A percentile compares a stretch with the other conserved stretches of the same genome.
These are phyloP conservation scores for Clonostachys rosea DNA, from an alignment of 2,329 filamentous ascomycete species.

Conservation along the genomic window DNA sequence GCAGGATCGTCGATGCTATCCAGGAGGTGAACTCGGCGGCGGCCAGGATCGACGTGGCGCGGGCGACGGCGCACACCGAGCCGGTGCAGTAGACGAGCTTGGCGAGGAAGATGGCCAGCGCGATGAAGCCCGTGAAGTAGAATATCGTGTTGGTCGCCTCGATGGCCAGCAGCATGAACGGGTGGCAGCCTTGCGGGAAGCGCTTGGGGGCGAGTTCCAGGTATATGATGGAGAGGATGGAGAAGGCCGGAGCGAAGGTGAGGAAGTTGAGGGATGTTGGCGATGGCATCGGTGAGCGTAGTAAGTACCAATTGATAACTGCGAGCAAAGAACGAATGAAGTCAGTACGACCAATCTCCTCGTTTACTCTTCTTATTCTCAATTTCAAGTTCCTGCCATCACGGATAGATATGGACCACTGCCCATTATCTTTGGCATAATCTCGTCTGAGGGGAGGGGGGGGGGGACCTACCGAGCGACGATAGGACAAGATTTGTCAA, in stretches of 20 bases:
- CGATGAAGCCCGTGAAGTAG: conserved; percentile 56
- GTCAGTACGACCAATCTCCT: no score
- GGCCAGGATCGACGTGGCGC: conserved; percentile 48
- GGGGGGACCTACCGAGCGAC: not conserved
- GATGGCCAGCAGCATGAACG: conserved; percentile 40
- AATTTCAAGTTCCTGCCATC: not conserved
- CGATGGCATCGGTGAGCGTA: conserved; percentile 46
- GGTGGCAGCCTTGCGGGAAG: conserved; percentile 37
- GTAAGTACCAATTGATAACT: conserved; percentile 59
- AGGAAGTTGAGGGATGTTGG: conserved; percentile 55
- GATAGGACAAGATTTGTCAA: not conserved
- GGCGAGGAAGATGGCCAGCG: conserved; percentile 51
- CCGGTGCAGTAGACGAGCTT: conserved; percentile 52
- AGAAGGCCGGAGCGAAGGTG: conserved; percentile 48
- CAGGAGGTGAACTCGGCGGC: conserved; percentile 49
- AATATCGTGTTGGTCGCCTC: conserved; percentile 49
- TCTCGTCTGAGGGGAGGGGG: not conserved
- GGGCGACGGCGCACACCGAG: conserved; percentile 49
- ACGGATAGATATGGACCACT: not conserved
- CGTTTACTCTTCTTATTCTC: no score
- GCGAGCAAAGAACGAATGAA: not conserved
- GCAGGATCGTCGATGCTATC: conserved; percentile 40
- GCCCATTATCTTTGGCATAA: no score
- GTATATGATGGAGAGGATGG: conserved; percentile 49
- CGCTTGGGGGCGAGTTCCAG: conserved; percentile 45